Evolutionary conservation across 2,329 filamentous ascomycete species (phyloP).

Genomic region (Zymoseptoria brevis): DNA sequence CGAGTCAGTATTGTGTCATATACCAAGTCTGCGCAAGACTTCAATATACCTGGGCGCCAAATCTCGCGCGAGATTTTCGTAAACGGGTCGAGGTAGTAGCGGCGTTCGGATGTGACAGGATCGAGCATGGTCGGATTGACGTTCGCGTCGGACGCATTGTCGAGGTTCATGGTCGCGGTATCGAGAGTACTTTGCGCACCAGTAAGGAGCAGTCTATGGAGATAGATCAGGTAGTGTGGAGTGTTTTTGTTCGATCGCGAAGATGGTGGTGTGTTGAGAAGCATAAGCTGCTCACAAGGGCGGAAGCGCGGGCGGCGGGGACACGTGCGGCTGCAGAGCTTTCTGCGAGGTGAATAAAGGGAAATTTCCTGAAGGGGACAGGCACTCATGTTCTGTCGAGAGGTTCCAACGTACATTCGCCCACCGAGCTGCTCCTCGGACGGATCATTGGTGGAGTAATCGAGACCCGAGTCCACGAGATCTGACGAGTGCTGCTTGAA

Average conservation of each 20-base stretch:
- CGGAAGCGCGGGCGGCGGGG: no score
- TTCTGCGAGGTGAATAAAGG: neutral
- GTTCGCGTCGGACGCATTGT: neutral
- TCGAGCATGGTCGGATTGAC: slow-evolving; percentile 9
- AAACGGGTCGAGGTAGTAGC: slow-evolving; percentile 19
- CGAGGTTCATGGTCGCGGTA: neutral
- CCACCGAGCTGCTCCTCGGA: no score
- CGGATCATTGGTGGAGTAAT: no score
- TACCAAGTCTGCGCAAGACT: neutral
- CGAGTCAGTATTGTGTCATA: neutral
- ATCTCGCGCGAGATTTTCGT: slow-evolving; percentile 26
- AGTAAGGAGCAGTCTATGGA: no score
- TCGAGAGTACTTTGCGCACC: neutral
- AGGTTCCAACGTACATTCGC: no score
- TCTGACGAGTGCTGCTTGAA: no score
- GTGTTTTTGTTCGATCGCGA: neutral
- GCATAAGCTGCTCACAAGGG: neutral
- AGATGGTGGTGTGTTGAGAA: neutral
- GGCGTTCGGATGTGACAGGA: slow-evolving; percentile 13
- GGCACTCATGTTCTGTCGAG: no score
- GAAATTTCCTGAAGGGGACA: neutral
- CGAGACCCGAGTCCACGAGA: no score
- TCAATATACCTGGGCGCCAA: slow-evolving; percentile 28
- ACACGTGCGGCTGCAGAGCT: neutral
- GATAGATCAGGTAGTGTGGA: no score